Evolutionary conservation across 768 basidiomycete species (phyloP).

Genomic region (Auricularia sp.): DNA sequence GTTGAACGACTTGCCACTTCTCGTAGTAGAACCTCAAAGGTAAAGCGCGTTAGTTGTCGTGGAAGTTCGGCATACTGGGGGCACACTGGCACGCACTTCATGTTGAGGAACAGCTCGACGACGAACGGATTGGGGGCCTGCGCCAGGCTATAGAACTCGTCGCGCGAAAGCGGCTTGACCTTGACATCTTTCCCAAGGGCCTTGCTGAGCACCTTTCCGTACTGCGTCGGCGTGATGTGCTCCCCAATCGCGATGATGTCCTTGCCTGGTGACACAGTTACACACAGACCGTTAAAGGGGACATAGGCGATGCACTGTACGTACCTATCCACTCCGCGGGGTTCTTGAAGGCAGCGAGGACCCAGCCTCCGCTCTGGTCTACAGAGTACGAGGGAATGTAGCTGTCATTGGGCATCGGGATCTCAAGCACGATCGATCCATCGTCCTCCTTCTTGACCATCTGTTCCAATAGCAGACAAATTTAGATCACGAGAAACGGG

Average conservation of each 20-base stretch:
- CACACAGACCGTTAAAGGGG: too few species aligned
- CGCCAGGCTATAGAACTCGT: not conserved
- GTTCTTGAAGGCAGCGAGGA: conserved; percentile 8
- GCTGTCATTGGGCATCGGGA: not conserved
- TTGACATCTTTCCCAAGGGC: not conserved
- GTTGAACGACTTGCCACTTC: not conserved
- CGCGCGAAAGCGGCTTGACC: not conserved
- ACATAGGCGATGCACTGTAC: not conserved
- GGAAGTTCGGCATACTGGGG: too few species aligned
- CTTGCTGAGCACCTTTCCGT: not conserved
- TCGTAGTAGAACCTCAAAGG: not conserved
- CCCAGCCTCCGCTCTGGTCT: conserved; percentile 4
- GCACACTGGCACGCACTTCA: not conserved
- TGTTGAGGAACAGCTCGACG: not conserved
- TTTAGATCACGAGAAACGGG: too few species aligned
- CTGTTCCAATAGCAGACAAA: not conserved
- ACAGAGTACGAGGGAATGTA: not conserved
- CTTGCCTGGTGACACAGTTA: not conserved
- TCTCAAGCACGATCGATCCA: not conserved
- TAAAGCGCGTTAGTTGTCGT: too few species aligned
- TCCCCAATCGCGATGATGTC: not conserved
- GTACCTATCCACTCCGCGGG: conserved; percentile 7
- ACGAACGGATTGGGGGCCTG: not conserved
- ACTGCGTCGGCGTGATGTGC: not conserved
- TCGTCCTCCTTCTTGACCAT: not conserved